A percentile compares a stretch with the other conserved stretches of the same genome.
These are phyloP conservation scores for Fusarium pilosicola DNA, from an alignment of 2,329 filamentous ascomycete species.

Conservation along the genomic window DNA sequence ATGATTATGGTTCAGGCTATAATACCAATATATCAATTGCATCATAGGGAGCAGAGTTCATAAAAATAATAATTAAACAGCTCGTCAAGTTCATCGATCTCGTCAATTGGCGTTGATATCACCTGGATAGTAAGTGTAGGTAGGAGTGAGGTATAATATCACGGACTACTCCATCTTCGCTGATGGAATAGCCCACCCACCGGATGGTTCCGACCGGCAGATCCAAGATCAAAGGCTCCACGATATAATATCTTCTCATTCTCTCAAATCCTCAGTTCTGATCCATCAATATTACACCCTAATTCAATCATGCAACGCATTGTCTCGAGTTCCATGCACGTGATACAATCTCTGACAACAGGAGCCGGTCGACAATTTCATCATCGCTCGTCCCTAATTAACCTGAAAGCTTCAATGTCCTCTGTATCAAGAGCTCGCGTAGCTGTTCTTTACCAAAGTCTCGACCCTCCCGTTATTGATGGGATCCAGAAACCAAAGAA, in stretches of 20 bases:
- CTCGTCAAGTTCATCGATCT: background rate
- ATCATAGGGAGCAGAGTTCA: background rate
- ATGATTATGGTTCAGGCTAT: background rate
- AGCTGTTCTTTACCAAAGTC: conserved; percentile 58
- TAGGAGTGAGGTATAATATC: background rate
- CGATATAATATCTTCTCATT: background rate
- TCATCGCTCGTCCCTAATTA: background rate
- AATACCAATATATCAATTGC: background rate
- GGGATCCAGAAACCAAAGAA: conserved; percentile 60
- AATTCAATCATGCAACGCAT: background rate
- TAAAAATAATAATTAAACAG: background rate
- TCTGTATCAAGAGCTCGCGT: conserved; percentile 40
- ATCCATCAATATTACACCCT: background rate
- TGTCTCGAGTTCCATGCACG: background rate
- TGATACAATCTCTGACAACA: background rate
- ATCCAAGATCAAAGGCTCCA: background rate
- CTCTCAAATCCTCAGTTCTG: no score
- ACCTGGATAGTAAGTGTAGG: background rate
- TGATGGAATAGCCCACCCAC: background rate
- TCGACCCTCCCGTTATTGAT: conserved; percentile 58
- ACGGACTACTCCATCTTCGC: background rate
- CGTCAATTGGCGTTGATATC: background rate
- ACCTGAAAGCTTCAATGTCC: background rate
- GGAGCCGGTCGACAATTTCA: background rate
- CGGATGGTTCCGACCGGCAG: background rate